Base-by-base conservation (phyloP, 352 stramenopile genomes). In the Phytophthora agathidicida region DNA sequence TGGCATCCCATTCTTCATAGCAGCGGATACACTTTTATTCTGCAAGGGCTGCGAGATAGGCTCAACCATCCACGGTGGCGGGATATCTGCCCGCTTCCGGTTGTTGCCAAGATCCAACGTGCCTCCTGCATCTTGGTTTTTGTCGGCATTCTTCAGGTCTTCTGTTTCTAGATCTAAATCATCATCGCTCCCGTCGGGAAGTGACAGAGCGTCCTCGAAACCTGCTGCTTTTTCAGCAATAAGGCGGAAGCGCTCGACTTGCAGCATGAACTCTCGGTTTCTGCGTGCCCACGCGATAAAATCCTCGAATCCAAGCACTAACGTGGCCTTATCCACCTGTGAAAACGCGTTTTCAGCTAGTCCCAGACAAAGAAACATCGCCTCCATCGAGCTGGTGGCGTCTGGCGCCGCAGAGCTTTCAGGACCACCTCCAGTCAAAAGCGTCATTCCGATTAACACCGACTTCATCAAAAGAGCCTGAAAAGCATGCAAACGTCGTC, bases 221-320 rank as follows among this genome's bases (percentile, higher is more conserved):
- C 71, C 78, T 3, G 87, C 68, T 1, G 75, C 76, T 13, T 88
- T 93, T 49, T 91, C 80, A 0, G 78, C 79, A 24, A 94, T 82
- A 1, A 87, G 58, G 0, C 81, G 80, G 30, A 94, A 93, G 10
- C 80, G 75, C 35, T 96, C 86, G 5, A 93, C 77, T 54, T 93
- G 82, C 9, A 94, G 64, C 84, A 96, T 94, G 32, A 96, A 94
- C 31, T 81, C 83, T 2, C 85, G 84, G 31, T 94, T 91, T 47
- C 78, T 92, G n/a, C 86, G 68, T 2, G 86, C 82, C 84, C 86
- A 93, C 6, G 80, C 67, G 47, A 96, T 84, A 42, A 96, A 94
- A 36, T 89, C 86, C 30, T 93, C 83, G 36, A 86, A 91, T 11
- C 73, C 68, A 1, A 95, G 73, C 14, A 73, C 66, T 16, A 75